A percentile compares a stretch with the other conserved stretches of the same genome.
Evolutionary conservation across 352 stramenopile species (phyloP).

Genomic region (Phytophthora europaea): DNA sequence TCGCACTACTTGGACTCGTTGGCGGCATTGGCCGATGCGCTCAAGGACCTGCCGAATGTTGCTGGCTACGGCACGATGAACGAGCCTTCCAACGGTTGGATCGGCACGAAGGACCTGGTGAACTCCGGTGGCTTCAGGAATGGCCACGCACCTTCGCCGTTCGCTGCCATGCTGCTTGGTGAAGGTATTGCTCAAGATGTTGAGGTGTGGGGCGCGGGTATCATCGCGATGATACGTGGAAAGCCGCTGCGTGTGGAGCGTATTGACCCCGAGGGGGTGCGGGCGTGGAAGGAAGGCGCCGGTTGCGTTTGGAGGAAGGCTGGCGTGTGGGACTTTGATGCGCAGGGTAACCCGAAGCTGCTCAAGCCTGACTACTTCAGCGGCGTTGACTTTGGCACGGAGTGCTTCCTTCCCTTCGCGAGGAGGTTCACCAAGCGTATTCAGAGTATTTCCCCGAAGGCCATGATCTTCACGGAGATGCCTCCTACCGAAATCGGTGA

Average conservation of each 20-base stretch:
- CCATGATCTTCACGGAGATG: slow-evolving; percentile 84
- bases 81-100: slow-evolving; percentile 81
- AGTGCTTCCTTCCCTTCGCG: slow-evolving; percentile 83
- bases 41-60: slow-evolving; percentile 82
- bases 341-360: slow-evolving; percentile 45
- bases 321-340: slow-evolving; percentile 70
- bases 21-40: slow-evolving; percentile 58
- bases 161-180: slow-evolving; percentile 79
- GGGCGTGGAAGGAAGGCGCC: slow-evolving; percentile 68
- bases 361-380: slow-evolving; percentile 75
- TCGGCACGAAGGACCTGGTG: slow-evolving; percentile 63
- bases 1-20: slow-evolving; percentile 85
- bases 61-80: slow-evolving; percentile 92
- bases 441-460: slow-evolving; percentile 55
- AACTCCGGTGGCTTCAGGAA: slow-evolving; percentile 62
- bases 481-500: slow-evolving; percentile 69
- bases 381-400: slow-evolving; percentile 66
- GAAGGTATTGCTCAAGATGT: slow-evolving; percentile 67
- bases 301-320: slow-evolving; percentile 81
- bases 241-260: slow-evolving; percentile 43
- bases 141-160: slow-evolving; percentile 65
- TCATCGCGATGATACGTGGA: slow-evolving; percentile 68
- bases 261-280: slow-evolving; percentile 58
- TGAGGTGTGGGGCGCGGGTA: slow-evolving; percentile 68
- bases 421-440: slow-evolving; percentile 60